Evolutionary conservation across 2,329 filamentous ascomycete species (phyloP), one percentile per base, ranked within the genome.

Genomic region (Teratosphaeria zuluensis): DNA sequence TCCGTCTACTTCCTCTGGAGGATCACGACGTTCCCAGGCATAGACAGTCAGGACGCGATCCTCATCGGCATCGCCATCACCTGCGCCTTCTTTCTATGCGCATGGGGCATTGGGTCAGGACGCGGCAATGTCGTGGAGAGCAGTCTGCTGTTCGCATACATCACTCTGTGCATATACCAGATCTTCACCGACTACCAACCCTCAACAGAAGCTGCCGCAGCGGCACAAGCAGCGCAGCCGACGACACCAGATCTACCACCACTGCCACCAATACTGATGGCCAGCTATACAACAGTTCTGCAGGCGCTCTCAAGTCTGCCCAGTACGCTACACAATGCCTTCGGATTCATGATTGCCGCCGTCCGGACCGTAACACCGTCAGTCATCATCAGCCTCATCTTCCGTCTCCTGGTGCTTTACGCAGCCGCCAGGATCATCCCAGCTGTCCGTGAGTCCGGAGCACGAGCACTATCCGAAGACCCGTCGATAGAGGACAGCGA

Each of bases 121-220:
- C 86, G 92, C 67, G 94, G 94, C 61, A 99, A 96, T 69, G 90
- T 92, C 1, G 89, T 97, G 57, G 92, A 99, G 75, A 95, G 90
- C 65, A 96, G 92, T 24, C 79, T 99, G 11, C 82, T 99, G 31
- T 97, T 99, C 70, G 92, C 94, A 69, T 99, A 99, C 74, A 85
- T 96, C 61, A 94, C 96, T n/a, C 86, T 99, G 62, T 97, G 92
- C 78, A 89, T 97, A 70, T 99, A 97, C 77, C 94, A 99, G 74
- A 97, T 97, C 73, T 97, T 97, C 74, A 99, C 94, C 68, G 94
- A 99, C 75, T 97, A 97, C 75, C 84, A 92, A 65, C 91, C 94
- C 2, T 92, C 89, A 4, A 74, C 35, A 33, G 19, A 84, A 30
- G 8, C 82, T n/a, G 53, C 42, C 16, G 62, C 65, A 21, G 33